A percentile compares a stretch with the other conserved stretches of the same genome.
Evolutionary conservation across 139 green algal species (phyloP).

Genomic region (Pleodorina starrii): DNA sequence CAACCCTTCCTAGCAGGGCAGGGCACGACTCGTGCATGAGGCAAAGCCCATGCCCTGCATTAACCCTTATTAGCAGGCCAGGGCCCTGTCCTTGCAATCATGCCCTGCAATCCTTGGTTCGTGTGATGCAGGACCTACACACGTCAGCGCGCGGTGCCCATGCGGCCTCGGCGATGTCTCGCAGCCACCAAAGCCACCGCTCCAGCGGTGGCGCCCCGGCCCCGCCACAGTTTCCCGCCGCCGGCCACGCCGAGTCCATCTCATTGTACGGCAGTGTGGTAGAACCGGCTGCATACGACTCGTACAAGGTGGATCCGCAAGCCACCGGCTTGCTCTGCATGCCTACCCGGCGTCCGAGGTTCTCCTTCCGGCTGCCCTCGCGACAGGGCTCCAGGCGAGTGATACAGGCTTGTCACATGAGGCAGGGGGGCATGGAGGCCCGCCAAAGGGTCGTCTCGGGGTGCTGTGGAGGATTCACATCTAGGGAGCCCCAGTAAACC

Average conservation of each 20-base stretch:
- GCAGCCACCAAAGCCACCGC: background rate
- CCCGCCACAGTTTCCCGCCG: background rate
- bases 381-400: slow-evolving; percentile 14
- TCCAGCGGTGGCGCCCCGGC: background rate
- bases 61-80: no score
- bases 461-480: background rate
- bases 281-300: background rate
- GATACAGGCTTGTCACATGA: no score
- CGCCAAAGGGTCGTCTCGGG: background rate
- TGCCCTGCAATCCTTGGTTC: background rate
- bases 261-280: slow-evolving; percentile 1
- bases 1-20: no score
- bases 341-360: background rate
- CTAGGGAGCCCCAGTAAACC: no score
- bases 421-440: background rate
- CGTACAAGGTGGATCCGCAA: background rate
- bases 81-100: background rate
- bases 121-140: background rate
- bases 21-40: no score
- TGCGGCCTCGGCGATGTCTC: background rate
- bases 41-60: no score
- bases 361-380: slow-evolving; percentile 21
- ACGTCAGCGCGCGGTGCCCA: background rate
- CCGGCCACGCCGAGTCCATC: background rate
- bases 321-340: background rate